Conservation (phyloP, 2,329 filamentous ascomycete genomes). For the Sphaerulina musiva region DNA sequence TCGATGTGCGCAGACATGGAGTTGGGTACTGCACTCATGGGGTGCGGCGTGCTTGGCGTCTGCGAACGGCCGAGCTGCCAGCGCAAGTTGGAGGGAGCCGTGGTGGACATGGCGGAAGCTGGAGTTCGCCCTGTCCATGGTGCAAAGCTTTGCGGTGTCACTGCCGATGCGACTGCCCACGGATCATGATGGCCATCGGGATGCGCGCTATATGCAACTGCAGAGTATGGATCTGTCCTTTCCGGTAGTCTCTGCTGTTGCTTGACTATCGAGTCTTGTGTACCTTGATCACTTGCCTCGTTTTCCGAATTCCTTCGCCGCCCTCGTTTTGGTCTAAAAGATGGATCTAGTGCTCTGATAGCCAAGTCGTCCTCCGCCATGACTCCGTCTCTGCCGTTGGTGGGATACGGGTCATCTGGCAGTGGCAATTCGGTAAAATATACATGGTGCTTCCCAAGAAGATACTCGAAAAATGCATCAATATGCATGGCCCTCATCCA, state of each 20-base stretch:
- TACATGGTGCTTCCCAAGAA: conserved; percentile 66
- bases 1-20: conserved; percentile 40
- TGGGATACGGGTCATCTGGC: conserved; percentile 55
- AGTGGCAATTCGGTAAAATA: conserved; percentile 75
- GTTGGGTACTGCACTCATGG: conserved; percentile 70
- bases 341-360: conserved; percentile 72
- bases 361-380: conserved; percentile 82
- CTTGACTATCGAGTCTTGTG: conserved; percentile 15
- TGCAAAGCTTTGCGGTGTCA: conserved; percentile 35
- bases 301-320: conserved; percentile 42
- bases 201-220: conserved; percentile 48
- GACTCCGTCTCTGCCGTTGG: conserved; percentile 70
- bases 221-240: conserved; percentile 19
- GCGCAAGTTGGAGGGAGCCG: conserved; percentile 35
- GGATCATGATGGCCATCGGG: conserved; percentile 51
- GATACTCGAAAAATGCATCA: conserved; percentile 88
- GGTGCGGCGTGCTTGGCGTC: conserved; percentile 52
- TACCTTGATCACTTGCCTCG: conserved; percentile 25
- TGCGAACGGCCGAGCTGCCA: conserved; percentile 29
- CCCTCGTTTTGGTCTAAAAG: conserved; percentile 58
- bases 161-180: conserved; percentile 39
- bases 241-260: conserved; percentile 15
- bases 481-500: conserved; percentile 98
- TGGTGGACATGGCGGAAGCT: conserved; percentile 40
- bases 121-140: conserved; percentile 34